phyloP scores from a whole-genome alignment of 1,284 basidiomycete species.

The Lentinula novae-zelandiae region DNA sequence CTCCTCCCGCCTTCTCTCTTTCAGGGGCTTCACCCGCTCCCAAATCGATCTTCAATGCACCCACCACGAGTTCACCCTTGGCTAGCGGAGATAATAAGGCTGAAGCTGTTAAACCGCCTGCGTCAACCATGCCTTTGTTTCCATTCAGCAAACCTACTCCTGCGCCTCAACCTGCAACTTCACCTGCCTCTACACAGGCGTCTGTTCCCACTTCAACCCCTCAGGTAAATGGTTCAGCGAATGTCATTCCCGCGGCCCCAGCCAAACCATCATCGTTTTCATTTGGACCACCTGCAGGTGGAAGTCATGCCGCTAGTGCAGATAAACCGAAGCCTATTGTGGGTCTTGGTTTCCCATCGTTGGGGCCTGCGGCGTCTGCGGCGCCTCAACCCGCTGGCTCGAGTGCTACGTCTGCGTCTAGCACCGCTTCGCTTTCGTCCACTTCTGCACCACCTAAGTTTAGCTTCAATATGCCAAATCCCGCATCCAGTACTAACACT shows the following conservation, averaged over 20 bases:
- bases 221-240: not conserved
- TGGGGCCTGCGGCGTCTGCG: conserved; percentile 7
- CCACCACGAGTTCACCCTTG: conserved; percentile 18
- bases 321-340: conserved; percentile 9
- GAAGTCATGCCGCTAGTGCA: conserved; percentile 5
- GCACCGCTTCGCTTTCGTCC: conserved; percentile 13
- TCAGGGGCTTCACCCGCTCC: conserved; percentile 6
- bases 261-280: conserved; percentile 7
- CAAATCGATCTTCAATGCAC: conserved; percentile 11
- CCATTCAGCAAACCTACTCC: conserved; percentile 22
- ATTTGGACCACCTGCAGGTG: conserved; percentile 5
- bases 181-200: conserved; percentile 13
- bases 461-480: conserved; percentile 17
- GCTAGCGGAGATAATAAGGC: conserved; percentile 4
- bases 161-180: conserved; percentile 14
- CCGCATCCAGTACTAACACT: not conserved
- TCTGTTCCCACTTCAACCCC: not conserved
- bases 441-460: conserved; percentile 16
- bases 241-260: conserved; percentile 13
- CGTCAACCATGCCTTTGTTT: conserved; percentile 16
- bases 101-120: conserved; percentile 12
- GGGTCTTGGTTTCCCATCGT: conserved; percentile 15
- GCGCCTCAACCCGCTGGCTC: conserved; percentile 6
- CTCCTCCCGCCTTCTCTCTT: conserved; percentile 9
- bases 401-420: conserved; percentile 18